Base-by-base conservation (phyloP, 2,329 filamentous ascomycete genomes). In the Stagonosporopsis vannaccii region DNA sequence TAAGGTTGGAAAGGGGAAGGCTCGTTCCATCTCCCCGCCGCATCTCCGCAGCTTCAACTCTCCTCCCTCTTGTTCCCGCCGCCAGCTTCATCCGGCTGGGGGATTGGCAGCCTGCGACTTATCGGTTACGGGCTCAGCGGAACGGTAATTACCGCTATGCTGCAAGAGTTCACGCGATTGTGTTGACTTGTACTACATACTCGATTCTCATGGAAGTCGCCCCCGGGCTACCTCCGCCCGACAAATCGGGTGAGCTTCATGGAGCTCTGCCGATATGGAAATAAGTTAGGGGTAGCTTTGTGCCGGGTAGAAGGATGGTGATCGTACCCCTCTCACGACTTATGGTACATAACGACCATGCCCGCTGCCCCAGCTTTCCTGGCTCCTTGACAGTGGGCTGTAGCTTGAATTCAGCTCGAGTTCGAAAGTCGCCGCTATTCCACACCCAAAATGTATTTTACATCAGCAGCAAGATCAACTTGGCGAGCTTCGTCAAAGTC, bases 221-320 rank as follows among this genome's bases (percentile, higher is more conserved):
- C 15, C 52, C 60, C 50, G 62, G 58, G 51, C 22, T 39, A 35
- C 26, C 56, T 60, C 56, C 39, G 19, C 53, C 60, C 62, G 60
- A 63, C 32, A 30, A 42, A 45, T 37, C 46, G 37, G 41, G 17
- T 50, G 33, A 47, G 47, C 37, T 47, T 39, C 43, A 47, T 56
- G 47, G 49, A 51, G 35, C 33, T 23, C 53, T 48, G 43, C 49
- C 51, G 40, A 49, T 32, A 41, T 41, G 51, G 51, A 42, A 47
- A 51, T 46, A 54, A 33, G 53, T 59, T 69, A 73, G 72, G 70
- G 69, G 69, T 67, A 48, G 36, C 35, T 37, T 20, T 36, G 4
- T 20, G 15, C 35, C 30, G 30, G 30, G 30, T 32, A 32, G 30
- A 32, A 6, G 30, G 30, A 32, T 32, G 12, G 30, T 32, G 15